Base-by-base conservation (phyloP, 495 filamentous ascomycete species). In the Aspergillus baeticus region DNA sequence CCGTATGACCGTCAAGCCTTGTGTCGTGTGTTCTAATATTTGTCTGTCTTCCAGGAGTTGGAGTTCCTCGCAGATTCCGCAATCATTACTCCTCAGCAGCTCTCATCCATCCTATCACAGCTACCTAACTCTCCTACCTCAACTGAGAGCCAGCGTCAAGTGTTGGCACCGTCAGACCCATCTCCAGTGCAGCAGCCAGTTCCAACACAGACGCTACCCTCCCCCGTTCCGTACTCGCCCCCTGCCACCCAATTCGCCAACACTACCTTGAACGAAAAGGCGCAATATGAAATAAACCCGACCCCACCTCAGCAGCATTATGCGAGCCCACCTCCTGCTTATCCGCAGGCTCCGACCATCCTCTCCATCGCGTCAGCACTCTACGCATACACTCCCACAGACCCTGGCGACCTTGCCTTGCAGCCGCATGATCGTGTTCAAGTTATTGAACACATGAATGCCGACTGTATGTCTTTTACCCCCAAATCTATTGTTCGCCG, bases 381-480 rank as follows among this genome's bases (percentile, higher is more conserved):
- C 6, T 97, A 94, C 73, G 81, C 82, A 57, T 98, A 96, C 76
- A 79, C 77, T 22, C 87, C 86, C 13, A 80, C 84, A 29, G 90
- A 96, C 58, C 74, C 84, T 6, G 89, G 90, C 35, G 94, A 98
- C 69, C 77, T 92, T 51, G 81, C 80, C 1, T 81, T 98, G 60
- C 77, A 84, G 54, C 83, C 84, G 23, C 84, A 91, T 63, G 92
- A 96, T 71, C 78, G 81, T 20, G 77, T 98, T 60, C 80, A 83
- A 45, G 87, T 98, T 22, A 77, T 82, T 44, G 89, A 96, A 68
- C 90, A 96, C 72, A 91, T 95, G 84, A 98, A 97, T 62, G 84
- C 84, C 17, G 94, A 98, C 64, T 98, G 94, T 95, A 77, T 57
- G 75, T 64, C n/a, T n/a, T n/a, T 61, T 26, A 33, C 21, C 37